phyloP scores from a whole-genome alignment of 805 yeast genomes.

The Saccharomycopsis sp. region DNA sequence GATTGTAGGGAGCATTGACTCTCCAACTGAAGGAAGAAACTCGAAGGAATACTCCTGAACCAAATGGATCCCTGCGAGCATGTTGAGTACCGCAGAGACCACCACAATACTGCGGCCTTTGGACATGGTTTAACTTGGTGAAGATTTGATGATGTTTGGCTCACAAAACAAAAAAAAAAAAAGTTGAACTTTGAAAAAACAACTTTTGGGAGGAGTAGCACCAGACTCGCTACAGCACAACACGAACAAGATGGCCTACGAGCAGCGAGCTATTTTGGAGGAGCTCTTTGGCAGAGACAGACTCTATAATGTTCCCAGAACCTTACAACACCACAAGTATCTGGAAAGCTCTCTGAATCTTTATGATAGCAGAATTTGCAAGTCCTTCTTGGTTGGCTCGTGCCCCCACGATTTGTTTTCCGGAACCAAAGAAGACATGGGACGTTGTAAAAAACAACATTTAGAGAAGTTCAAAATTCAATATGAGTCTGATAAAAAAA shows the following conservation, averaged over 20 bases:
- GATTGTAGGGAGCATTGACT: conserved; percentile 90
- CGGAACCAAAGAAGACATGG: conserved; percentile 76
- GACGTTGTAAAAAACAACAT: conserved; percentile 70
- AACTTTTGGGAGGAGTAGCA: not conserved
- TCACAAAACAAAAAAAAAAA: not conserved
- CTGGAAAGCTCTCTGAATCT: too few relatives aligned
- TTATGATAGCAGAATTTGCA: conserved; percentile 56
- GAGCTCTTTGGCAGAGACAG: conserved; percentile 18
- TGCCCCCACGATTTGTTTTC: conserved; percentile 80
- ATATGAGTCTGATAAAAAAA: conserved; percentile 40
- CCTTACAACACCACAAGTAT: too few relatives aligned
- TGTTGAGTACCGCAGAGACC: conserved; percentile 18
- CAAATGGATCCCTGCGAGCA: conserved; percentile 41
- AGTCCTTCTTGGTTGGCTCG: conserved; percentile 69
- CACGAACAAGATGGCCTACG: conserved; percentile 19
- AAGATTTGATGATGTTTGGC: too few relatives aligned
- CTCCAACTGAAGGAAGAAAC: conserved; percentile 78
- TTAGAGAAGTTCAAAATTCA: conserved; percentile 62
- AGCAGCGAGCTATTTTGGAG: conserved; percentile 15
- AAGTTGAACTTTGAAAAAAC: too few relatives aligned
- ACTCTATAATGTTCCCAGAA: not conserved
- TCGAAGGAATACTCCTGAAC: conserved; percentile 59
- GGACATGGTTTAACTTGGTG: too few relatives aligned
- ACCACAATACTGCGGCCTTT: too few relatives aligned
- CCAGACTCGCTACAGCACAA: too few relatives aligned